Evolutionary conservation across 164 flowering plant species (phyloP), one percentile per base, ranked within the genome.

Genomic region (Aristolochia californica): DNA sequence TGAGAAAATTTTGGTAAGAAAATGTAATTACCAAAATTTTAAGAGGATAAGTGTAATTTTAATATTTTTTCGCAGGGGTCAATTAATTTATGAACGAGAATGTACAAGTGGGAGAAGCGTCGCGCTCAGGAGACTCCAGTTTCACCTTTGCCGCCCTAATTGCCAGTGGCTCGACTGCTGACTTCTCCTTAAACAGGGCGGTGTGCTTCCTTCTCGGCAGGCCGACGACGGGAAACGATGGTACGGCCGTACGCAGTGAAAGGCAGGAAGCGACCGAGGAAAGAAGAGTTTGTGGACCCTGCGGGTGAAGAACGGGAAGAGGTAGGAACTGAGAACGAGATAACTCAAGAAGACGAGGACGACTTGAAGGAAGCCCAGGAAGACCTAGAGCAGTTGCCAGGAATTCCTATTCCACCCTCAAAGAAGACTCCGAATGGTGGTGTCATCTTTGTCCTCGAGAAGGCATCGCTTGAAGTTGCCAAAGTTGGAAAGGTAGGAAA

Each of bases 401-500:
- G 84, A 5, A 80, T 83, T 68, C 86, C 95, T 13, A 54, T 81
- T 21, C 67, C 27, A 16, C 74, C 75, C 0, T 45, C 56, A 1
- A 64, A 66, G 9, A 34, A 65, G 45, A 62, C 57, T 3, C 61
- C 69, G 15, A 78, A 77, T 54, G 48, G 73, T 21, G 85, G 86
- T 0, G 82, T 80, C 21, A 70, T 81, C 28, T 88, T 91, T 57
- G 69, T 91, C 66, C 90, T 91, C 27, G 96, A 91, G 66, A 84
- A 67, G 61, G 98, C 96, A 57, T 85, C 91, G 53, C 44, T 91
- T 57, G 96, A 88, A 75, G 82, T 85, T 45, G 98, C 80, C 0
- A 88, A 85, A 79, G 90, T 91, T 66, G 98, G 98, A 45, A 91
- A 88, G 88, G 93, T 84, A 44, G 5, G 43, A 17, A n/a, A 1